A percentile compares a stretch with the other conserved stretches of the same genome.
phyloP scores from a whole-genome alignment of 768 basidiomycete genomes.

The Agaricus blazei region DNA sequence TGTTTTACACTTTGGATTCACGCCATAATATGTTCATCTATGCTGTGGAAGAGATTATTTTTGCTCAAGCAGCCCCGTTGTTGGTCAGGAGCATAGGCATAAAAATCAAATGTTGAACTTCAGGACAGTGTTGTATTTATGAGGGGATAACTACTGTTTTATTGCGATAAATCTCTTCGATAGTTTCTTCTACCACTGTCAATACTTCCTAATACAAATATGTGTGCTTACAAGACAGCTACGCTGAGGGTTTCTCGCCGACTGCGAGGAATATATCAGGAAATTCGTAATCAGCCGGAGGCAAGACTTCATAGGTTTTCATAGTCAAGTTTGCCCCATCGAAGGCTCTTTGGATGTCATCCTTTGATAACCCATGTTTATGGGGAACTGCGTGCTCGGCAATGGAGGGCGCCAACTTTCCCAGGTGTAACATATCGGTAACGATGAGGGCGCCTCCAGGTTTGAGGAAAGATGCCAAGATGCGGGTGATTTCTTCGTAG shows the following conservation, averaged over 20 bases:
- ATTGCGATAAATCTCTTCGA: too few species aligned
- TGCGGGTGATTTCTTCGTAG: constrained; percentile 44
- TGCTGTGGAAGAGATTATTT: too few species aligned
- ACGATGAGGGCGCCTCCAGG: constrained; percentile 59
- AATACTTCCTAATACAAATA: too few species aligned
- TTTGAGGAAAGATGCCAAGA: constrained; percentile 53
- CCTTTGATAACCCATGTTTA: constrained; percentile 26
- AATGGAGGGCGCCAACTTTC: constrained; percentile 12
- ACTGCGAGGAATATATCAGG: constrained; percentile 53
- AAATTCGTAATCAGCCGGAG: constrained; percentile 25
- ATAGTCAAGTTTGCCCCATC: constrained; percentile 46
- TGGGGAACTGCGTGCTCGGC: constrained; percentile 50
- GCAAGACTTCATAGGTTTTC: constrained; percentile 32
- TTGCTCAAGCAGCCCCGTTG: too few species aligned
- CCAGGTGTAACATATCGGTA: constrained; percentile 34
- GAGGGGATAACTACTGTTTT: too few species aligned
- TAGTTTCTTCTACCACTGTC: too few species aligned
- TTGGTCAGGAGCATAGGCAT: too few species aligned
- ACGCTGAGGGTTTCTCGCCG: constrained; percentile 30
- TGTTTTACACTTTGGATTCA: too few species aligned
- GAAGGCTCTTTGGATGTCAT: constrained; percentile 44
- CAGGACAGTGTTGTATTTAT: too few species aligned
- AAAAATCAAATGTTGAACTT: too few species aligned
- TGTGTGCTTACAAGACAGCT: neutral
- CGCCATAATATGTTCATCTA: too few species aligned